Base-by-base conservation (phyloP, 2,329 filamentous ascomycete species). In the Sporothrix variecibatus region DNA sequence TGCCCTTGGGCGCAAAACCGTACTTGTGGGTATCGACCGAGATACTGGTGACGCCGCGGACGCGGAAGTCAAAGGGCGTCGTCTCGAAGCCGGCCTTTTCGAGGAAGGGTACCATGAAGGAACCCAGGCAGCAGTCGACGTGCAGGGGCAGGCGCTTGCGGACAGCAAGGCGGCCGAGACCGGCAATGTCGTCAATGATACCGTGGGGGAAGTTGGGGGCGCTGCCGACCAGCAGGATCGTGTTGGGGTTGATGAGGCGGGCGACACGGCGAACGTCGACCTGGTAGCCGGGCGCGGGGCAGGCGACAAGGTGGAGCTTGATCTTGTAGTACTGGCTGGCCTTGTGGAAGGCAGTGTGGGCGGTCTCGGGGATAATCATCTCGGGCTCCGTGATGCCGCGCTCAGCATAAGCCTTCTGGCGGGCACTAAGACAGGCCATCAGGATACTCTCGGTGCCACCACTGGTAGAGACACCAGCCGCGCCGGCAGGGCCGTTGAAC, bases 11-110 rank as follows among this genome's bases (percentile, higher is more conserved):
- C 0, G 96, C 96, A 81, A 99, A 99, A 51, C 96, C 96, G 82
- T 99, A 99, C 83, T 99, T 99, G 88, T 99, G 96, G 2, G 96
- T 99, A 82, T 99, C 96, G 82, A 95, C 97, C 78, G 91, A 94
- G 82, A 99, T 98, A 82, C 92, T 95, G 3, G 95, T 98, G 51
- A 99, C 96, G 78, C 96, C 96, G 78, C 93, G 94, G 75, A 97
- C 90, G 73, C 93, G 91, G 89, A 99, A 99, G 82, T 99, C 96
- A 81, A 98, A 98, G 5, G 90, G 91, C 78, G 92, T 90, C 28
- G 93, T 89, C 76, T 97, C 94, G 82, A 97, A 98, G 62, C 96
- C 96, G n/a, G 96, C 94, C 80, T 93, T 93, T 77, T 94, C 91
- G 60, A 99, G 92, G 85, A 95, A 94, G 1, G 96, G 94, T 62